Conservation (phyloP, 176 grass and related monocot genomes). For the Zizania latifolia region DNA sequence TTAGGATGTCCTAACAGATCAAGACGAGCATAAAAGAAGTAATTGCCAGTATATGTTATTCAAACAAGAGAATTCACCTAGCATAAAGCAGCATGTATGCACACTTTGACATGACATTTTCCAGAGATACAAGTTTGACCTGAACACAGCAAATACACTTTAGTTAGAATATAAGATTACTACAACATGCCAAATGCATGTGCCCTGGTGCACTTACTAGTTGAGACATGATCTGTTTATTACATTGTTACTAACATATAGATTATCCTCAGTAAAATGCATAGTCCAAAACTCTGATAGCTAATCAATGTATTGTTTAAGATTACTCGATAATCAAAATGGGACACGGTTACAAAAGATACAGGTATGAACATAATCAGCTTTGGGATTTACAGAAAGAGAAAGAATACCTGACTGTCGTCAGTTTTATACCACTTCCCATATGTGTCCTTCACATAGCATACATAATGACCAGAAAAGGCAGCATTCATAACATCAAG, state of each 20-base stretch:
- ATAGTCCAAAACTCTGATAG: background rate
- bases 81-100: conserved; percentile 97
- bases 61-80: conserved; percentile 42
- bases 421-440: conserved; percentile 90
- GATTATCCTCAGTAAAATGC: background rate
- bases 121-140: conserved; percentile 66
- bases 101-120: conserved; percentile 67
- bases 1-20: conserved; percentile 24
- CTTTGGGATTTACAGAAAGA: conserved; percentile 9
- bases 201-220: too few species aligned
- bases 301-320: too few species aligned
- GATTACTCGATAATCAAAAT: background rate
- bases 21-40: background rate
- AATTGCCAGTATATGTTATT: background rate
- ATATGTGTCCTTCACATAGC: conserved; percentile 78
- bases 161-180: conserved; percentile 19
- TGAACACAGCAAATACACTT: conserved; percentile 27
- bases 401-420: conserved; percentile 63
- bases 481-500: conserved; percentile 75
- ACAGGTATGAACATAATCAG: background rate
- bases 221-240: background rate
- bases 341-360: conserved; percentile 4
- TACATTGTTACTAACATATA: background rate
- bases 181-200: background rate
- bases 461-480: conserved; percentile 95